Conservation (phyloP, 1,284 basidiomycete genomes). For the Erythrobasidium hasegawianum region DNA sequence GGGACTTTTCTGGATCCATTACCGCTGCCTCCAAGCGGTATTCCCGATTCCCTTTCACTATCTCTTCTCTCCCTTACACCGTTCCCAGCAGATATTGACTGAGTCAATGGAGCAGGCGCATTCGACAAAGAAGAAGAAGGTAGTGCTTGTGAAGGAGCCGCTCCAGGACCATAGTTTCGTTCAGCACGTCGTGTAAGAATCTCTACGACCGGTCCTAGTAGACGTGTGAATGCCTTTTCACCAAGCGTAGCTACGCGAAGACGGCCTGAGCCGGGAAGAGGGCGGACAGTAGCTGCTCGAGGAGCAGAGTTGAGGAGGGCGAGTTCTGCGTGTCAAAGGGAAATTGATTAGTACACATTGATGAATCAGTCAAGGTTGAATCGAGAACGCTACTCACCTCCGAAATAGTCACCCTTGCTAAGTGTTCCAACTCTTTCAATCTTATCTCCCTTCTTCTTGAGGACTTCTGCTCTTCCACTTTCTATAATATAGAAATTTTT, state of each 20-base stretch:
- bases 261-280: constrained; percentile 55
- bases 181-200: constrained; percentile 30
- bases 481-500: constrained; percentile 98
- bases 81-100: too few relatives aligned
- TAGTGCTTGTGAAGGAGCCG: not conserved
- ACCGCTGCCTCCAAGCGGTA: not conserved
- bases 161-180: constrained; percentile 11
- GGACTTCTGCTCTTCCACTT: constrained; percentile 82
- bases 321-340: too few relatives aligned
- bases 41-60: not conserved
- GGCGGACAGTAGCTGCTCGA: constrained; percentile 89
- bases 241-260: constrained; percentile 90
- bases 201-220: constrained; percentile 63
- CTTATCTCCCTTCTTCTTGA: constrained; percentile 66
- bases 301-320: constrained; percentile 79
- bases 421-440: constrained; percentile 71
- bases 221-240: constrained; percentile 86
- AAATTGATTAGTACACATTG: too few relatives aligned
- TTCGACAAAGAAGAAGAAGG: not conserved
- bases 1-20: not conserved
- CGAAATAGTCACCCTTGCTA: constrained; percentile 94
- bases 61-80: not conserved
- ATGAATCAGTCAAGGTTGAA: too few relatives aligned
- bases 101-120: not conserved
- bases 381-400: constrained; percentile 69